Conservation (phyloP, 2,329 filamentous ascomycete genomes). For the Aspergillus neotritici region DNA sequence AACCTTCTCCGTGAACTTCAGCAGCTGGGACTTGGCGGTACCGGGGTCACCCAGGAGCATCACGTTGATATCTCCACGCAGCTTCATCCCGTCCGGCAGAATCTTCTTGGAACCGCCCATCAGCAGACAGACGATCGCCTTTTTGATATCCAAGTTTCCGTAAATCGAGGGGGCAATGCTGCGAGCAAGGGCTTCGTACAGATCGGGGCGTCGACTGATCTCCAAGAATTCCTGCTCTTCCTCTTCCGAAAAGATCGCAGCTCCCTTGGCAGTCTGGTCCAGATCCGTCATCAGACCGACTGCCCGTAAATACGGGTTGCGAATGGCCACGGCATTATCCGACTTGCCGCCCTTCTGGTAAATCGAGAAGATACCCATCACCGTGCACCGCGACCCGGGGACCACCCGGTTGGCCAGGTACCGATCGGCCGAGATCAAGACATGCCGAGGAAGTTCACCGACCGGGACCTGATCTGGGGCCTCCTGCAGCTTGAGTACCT, state of each 20-base stretch:
- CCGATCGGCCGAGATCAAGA: conserved; percentile 91
- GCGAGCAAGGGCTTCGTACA: conserved; percentile 84
- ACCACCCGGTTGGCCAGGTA: conserved; percentile 95
- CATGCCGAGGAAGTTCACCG: conserved; percentile 88
- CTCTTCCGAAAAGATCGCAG: conserved; percentile 79
- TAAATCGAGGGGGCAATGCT: conserved; percentile 98
- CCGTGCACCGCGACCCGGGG: conserved; percentile 85
- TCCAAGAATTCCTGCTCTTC: conserved; percentile 96
- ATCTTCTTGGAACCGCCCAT: conserved; percentile 98
- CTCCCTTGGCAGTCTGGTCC: conserved; percentile 82
- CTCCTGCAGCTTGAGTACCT: conserved; percentile 96
- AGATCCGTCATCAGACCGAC: conserved; percentile 88
- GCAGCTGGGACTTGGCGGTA: conserved; percentile 93
- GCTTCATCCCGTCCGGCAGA: conserved; percentile 91
- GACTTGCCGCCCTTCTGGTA: conserved; percentile 89
- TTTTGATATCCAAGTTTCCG: conserved; percentile 93
- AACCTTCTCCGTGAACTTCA: conserved; percentile 96
- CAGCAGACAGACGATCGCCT: conserved; percentile 87
- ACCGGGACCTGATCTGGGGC: conserved; percentile 96
- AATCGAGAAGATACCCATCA: conserved; percentile 97
- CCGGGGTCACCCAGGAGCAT: conserved; percentile 93
- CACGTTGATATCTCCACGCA: conserved; percentile 97
- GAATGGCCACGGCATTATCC: conserved; percentile 82
- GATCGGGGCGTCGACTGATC: conserved; percentile 79
- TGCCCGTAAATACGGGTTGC: conserved; percentile 88